These are phyloP conservation scores for Cryptomeria japonica DNA, from an alignment of 75 land plant genomes.

Conservation along the genomic window DNA sequence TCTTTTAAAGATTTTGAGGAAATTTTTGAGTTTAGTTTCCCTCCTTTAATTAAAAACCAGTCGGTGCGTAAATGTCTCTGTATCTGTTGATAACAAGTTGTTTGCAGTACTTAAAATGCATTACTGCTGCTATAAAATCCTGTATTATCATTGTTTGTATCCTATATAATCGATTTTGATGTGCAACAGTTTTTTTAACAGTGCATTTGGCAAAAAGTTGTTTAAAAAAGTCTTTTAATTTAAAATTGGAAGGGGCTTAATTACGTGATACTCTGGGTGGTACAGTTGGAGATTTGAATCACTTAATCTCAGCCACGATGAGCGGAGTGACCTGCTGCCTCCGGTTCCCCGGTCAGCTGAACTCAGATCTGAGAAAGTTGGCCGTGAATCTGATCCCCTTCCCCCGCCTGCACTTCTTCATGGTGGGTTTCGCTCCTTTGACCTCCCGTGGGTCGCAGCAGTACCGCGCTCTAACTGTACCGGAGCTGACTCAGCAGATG, in stretches of 20 bases:
- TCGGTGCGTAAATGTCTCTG: background rate
- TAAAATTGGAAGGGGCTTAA: background rate
- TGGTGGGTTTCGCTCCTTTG: conserved; percentile 15
- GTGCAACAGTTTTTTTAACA: background rate
- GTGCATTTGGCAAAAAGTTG: no score
- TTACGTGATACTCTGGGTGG: background rate
- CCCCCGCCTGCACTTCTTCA: conserved; percentile 68
- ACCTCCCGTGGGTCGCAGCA: conserved; percentile 66
- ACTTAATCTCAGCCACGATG: conserved; percentile 69
- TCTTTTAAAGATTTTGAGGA: no score
- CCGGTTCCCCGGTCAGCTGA: conserved; percentile 54
- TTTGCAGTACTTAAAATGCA: no score
- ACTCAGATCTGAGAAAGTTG: conserved; percentile 41
- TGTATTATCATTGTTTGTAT: background rate
- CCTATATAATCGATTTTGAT: background rate
- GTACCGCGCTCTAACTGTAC: conserved; percentile 53
- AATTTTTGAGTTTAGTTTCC: no score
- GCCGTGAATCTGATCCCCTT: conserved; percentile 67
- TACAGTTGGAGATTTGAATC: conserved; percentile 62
- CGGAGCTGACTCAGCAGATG: conserved; percentile 48
- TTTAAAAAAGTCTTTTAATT: no score
- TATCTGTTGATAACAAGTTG: no score
- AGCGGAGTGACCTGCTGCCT: conserved; percentile 74
- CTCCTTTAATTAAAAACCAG: background rate
- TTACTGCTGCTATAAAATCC: no score